A percentile compares a stretch with the other conserved stretches of the same genome.
These are phyloP conservation scores for Microsporum audouinii DNA, from an alignment of 2,329 filamentous ascomycete genomes.

Conservation along the genomic window DNA sequence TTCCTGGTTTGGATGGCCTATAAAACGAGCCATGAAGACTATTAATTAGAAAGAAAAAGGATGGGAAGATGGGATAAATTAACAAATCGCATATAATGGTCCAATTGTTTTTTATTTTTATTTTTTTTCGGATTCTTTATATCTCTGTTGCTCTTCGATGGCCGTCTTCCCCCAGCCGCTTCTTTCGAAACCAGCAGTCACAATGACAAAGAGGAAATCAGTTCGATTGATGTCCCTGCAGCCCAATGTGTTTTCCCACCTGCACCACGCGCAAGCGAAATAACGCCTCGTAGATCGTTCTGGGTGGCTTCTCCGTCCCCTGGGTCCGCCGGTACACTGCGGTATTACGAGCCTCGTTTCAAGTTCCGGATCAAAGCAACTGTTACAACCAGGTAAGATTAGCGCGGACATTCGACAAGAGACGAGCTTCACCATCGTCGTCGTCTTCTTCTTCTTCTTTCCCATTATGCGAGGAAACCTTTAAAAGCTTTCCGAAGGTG, in stretches of 20 bases:
- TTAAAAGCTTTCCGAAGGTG: background rate
- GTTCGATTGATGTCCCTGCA: background rate
- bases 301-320: slow-evolving; percentile 1
- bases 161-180: background rate
- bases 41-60: background rate
- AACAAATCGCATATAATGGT: background rate
- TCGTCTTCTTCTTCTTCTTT: background rate
- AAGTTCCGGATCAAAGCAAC: background rate
- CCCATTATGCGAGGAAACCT: background rate
- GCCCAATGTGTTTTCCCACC: slow-evolving; percentile 2
- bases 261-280: slow-evolving; percentile 1
- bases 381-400: background rate
- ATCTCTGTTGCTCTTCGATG: background rate
- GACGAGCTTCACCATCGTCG: background rate
- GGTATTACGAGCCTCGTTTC: slow-evolving; percentile 5
- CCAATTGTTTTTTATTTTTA: background rate
- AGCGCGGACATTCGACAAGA: background rate
- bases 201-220: background rate
- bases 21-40: background rate
- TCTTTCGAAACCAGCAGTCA: background rate
- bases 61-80: background rate
- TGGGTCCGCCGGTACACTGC: slow-evolving; percentile 1
- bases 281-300: slow-evolving; percentile 4
- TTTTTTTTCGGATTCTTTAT: too few species aligned
- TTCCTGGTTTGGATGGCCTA: background rate